These are phyloP conservation scores for Babesia ovata DNA, from an alignment of 169 alveolate genomes.

Conservation along the genomic window DNA sequence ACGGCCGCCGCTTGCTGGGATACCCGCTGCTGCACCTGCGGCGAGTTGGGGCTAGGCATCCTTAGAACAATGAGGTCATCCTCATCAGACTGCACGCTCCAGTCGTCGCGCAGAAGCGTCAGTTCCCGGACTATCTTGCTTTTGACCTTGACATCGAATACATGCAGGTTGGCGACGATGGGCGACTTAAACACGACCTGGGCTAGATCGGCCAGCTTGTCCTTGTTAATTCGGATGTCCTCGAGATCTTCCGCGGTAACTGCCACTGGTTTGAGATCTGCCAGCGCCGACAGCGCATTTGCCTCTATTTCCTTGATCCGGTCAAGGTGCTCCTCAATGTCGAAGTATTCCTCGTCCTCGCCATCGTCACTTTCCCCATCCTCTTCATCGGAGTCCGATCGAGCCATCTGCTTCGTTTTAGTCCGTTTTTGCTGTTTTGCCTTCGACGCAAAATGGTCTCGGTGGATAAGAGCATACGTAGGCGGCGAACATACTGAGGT, in stretches of 20 bases:
- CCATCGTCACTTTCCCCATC: neutral
- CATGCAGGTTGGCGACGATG: slow-evolving; percentile 29
- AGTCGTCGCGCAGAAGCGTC: slow-evolving; percentile 31
- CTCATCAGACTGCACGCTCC: slow-evolving; percentile 34
- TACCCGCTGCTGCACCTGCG: slow-evolving; percentile 33
- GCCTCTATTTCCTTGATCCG: slow-evolving; percentile 27
- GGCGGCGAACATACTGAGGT: no score
- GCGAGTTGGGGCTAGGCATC: slow-evolving; percentile 28
- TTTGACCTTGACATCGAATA: slow-evolving; percentile 24
- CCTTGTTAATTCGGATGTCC: neutral
- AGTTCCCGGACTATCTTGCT: slow-evolving; percentile 32
- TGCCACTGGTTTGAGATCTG: slow-evolving; percentile 20
- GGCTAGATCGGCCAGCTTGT: slow-evolving; percentile 15
- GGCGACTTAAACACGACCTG: slow-evolving; percentile 43
- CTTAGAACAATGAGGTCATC: slow-evolving; percentile 30
- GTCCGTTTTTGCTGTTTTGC: neutral
- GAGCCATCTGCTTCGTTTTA: neutral
- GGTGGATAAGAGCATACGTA: neutral
- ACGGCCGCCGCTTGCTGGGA: slow-evolving; percentile 5
- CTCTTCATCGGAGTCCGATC: neutral
- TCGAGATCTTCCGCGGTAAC: slow-evolving; percentile 22
- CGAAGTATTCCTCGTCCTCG: slow-evolving; percentile 40
- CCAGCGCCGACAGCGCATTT: slow-evolving; percentile 20
- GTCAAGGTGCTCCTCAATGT: slow-evolving; percentile 14
- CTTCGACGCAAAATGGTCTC: slow-evolving; percentile 15